A percentile compares a stretch with the other conserved stretches of the same genome.
These are phyloP conservation scores for Calocera viscosa DNA, from an alignment of 768 basidiomycete species.

Conservation along the genomic window DNA sequence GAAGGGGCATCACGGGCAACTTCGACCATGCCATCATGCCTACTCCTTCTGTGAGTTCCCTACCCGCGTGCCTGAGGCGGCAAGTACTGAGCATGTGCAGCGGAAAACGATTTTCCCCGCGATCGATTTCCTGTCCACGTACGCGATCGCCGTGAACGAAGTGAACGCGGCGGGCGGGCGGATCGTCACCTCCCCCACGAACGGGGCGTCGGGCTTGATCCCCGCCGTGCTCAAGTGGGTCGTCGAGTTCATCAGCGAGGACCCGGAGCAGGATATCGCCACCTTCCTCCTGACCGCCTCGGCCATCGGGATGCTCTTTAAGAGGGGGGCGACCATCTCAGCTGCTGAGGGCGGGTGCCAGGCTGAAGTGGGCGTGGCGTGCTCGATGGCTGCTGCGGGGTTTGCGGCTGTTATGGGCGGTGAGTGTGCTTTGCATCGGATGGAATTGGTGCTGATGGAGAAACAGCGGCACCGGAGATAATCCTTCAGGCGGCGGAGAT, in stretches of 20 bases:
- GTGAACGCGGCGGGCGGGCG: conserved; percentile 76
- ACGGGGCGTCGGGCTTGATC: conserved; percentile 81
- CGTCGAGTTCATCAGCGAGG: conserved; percentile 71
- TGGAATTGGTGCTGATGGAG: conserved; percentile 8
- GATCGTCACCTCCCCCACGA: conserved; percentile 90
- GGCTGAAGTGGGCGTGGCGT: conserved; percentile 95
- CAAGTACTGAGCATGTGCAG: conserved; percentile 28
- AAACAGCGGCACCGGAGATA: conserved; percentile 61
- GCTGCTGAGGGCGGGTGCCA: conserved; percentile 88
- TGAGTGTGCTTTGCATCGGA: conserved; percentile 22
- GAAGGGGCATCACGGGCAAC: not conserved
- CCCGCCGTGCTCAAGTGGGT: conserved; percentile 34
- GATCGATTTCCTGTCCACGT: conserved; percentile 85
- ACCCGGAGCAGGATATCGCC: conserved; percentile 72
- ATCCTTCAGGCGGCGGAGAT: conserved; percentile 81
- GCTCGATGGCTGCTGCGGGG: conserved; percentile 89
- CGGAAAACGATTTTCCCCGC: conserved; percentile 80
- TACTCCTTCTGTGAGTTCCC: not conserved
- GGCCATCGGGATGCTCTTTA: conserved; percentile 90
- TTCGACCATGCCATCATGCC: not conserved
- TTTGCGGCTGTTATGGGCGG: conserved; percentile 93
- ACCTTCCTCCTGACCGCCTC: conserved; percentile 85
- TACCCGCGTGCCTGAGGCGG: conserved; percentile 2
- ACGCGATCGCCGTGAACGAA: conserved; percentile 91
- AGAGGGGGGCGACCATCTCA: conserved; percentile 91